A percentile compares a stretch with the other conserved stretches of the same genome.
phyloP scores from a whole-genome alignment of 2,329 filamentous ascomycete genomes.

The Aspergillus ibericus region DNA sequence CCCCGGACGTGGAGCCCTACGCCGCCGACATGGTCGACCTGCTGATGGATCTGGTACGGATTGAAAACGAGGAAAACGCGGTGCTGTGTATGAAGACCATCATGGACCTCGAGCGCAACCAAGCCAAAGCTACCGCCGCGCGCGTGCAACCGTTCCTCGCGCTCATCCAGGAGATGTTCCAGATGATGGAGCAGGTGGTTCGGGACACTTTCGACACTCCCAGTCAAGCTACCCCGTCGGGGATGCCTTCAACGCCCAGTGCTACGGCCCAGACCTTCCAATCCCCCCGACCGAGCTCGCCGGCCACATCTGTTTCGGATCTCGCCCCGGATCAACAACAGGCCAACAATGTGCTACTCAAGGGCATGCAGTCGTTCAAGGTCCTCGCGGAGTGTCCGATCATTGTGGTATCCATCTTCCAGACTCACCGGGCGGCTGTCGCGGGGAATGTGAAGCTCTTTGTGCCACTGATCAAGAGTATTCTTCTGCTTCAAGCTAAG shows the following conservation, averaged over 20 bases:
- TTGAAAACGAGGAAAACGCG: conserved; percentile 97
- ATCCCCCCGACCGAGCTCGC: conserved; percentile 85
- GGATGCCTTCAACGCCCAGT: conserved; percentile 53
- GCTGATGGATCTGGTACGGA: conserved; percentile 81
- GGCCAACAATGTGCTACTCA: conserved; percentile 75
- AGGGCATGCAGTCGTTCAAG: conserved; percentile 98
- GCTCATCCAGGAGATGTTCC: conserved; percentile 92
- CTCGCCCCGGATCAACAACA: conserved; percentile 82
- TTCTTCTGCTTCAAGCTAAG: conserved; percentile 83
- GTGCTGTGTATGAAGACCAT: conserved; percentile 98
- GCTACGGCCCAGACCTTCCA: conserved; percentile 67
- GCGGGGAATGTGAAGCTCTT: conserved; percentile 85
- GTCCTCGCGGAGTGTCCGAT: conserved; percentile 97
- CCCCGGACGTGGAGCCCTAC: conserved; percentile 82
- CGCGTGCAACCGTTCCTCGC: conserved; percentile 88
- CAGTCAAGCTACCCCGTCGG: conserved; percentile 54
- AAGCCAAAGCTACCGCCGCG: conserved; percentile 74
- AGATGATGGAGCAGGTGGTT: conserved; percentile 93
- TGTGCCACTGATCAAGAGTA: conserved; percentile 88
- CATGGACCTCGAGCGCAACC: conserved; percentile 93
- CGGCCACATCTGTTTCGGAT: conserved; percentile 76
- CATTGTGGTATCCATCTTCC: conserved; percentile 97
- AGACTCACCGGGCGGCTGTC: conserved; percentile 80
- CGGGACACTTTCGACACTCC: conserved; percentile 88
- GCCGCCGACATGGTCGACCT: conserved; percentile 86